Conservation (phyloP, 371 early-diverging fungal genomes). For the Actinomortierella wolfii region DNA sequence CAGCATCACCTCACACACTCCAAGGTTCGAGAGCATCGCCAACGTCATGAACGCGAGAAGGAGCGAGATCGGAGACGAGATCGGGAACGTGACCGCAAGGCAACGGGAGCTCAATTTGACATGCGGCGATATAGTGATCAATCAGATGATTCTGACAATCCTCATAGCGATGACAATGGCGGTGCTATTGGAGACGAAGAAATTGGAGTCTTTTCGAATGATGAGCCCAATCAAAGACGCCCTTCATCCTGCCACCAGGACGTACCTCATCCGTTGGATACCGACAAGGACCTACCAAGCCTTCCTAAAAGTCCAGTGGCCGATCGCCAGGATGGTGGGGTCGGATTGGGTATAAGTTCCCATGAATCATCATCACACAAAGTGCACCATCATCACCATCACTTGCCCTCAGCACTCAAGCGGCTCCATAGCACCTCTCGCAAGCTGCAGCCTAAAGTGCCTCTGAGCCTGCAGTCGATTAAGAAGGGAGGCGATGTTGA, state of each 20-base stretch:
- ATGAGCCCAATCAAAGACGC: too few species aligned
- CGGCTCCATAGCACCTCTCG: slow-evolving; percentile 3
- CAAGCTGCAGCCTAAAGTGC: slow-evolving; percentile 26
- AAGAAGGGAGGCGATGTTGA: slow-evolving; percentile 5
- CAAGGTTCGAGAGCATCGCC: slow-evolving; percentile 4
- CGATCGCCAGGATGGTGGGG: too few species aligned
- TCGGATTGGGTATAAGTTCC: too few species aligned
- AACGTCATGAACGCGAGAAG: slow-evolving; percentile 31
- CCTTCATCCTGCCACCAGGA: too few species aligned
- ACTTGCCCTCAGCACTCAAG: slow-evolving; percentile 1
- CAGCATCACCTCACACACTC: not conserved
- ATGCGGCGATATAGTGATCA: slow-evolving; percentile 3
- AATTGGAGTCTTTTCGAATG: too few species aligned
- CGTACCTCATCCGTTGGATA: too few species aligned
- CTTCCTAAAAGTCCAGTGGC: too few species aligned
- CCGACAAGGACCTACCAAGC: too few species aligned
- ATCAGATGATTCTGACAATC: not conserved
- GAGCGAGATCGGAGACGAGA: slow-evolving; percentile 34
- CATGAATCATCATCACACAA: not conserved
- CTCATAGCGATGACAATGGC: not conserved
- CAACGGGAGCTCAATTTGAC: slow-evolving; percentile 15
- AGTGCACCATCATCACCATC: not conserved
- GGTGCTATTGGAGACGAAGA: not conserved
- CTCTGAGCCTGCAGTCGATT: slow-evolving; percentile 9
- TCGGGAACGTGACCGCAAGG: slow-evolving; percentile 25